Evolutionary conservation across 148 eudicot species (phyloP).

Genomic region (Rhododendron ovatum): DNA sequence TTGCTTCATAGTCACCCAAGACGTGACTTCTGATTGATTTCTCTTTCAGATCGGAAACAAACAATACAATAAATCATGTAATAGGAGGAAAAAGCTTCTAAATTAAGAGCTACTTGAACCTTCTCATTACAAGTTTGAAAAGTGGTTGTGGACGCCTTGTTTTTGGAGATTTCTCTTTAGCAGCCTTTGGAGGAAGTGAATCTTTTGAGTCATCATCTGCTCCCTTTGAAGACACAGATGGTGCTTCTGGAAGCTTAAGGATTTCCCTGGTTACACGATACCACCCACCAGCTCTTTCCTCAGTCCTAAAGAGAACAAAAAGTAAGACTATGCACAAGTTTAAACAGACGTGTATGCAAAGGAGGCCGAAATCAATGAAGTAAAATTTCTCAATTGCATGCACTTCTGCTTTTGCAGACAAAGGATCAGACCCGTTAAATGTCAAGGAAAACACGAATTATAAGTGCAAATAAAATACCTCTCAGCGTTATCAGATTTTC

Average conservation of each 20-base stretch:
- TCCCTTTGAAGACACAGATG: conserved; percentile 67
- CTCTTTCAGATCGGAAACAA: background rate
- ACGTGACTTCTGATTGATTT: background rate
- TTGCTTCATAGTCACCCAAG: background rate
- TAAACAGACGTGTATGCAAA: background rate
- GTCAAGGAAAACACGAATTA: background rate
- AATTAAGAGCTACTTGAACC: conserved; percentile 34
- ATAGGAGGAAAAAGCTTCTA: background rate
- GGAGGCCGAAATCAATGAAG: background rate
- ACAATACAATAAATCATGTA: background rate
- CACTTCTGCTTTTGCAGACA: background rate
- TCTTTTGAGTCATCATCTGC: conserved; percentile 55
- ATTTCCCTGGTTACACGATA: conserved; percentile 92
- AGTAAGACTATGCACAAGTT: conserved; percentile 11
- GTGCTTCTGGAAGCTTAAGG: conserved; percentile 91
- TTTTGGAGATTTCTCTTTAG: conserved; percentile 79
- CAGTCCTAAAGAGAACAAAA: conserved; percentile 43
- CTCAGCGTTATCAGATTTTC: conserved; percentile 81
- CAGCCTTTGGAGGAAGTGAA: conserved; percentile 53
- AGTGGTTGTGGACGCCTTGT: conserved; percentile 89
- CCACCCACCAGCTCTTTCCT: conserved; percentile 99
- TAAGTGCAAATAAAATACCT: conserved; percentile 43
- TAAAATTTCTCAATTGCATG: background rate
- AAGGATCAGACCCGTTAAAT: background rate
- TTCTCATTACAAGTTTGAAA: conserved; percentile 95